Percentiles rank a stretch among this genome's conserved stretches.
phyloP scores from a whole-genome alignment of 257 asterid species.

The Leonotis leonurus region DNA sequence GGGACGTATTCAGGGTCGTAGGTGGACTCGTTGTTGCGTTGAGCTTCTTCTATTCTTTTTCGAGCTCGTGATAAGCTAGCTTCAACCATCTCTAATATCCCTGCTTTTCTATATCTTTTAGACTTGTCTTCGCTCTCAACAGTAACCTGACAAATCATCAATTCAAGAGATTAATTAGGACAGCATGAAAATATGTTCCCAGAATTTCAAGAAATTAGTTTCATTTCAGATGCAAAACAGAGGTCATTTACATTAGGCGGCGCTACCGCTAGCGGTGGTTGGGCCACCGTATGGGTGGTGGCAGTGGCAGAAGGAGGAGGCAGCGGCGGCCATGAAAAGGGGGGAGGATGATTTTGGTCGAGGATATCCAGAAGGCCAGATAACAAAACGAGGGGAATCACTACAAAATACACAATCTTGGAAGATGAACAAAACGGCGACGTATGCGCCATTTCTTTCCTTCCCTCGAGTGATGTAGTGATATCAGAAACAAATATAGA shows the following conservation, averaged over 20 bases:
- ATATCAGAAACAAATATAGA: no score
- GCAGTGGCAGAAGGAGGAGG: not conserved
- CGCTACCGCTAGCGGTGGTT: not conserved
- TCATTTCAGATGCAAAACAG: not conserved
- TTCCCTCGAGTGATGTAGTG: not conserved
- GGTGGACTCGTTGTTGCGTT: conserved; percentile 24
- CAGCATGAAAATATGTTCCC: not conserved
- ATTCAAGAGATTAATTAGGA: not conserved
- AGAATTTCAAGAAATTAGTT: not conserved
- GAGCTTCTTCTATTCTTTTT: conserved; percentile 30
- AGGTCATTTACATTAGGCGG: not conserved
- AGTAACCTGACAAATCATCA: conserved; percentile 3
- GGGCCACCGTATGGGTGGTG: conserved; percentile 4
- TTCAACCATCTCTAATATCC: conserved; percentile 39
- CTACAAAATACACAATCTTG: conserved; percentile 33
- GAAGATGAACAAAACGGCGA: conserved; percentile 23
- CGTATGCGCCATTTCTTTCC: conserved; percentile 22
- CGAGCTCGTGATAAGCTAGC: conserved; percentile 43
- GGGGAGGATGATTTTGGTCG: conserved; percentile 23
- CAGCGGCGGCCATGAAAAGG: conserved; percentile 3
- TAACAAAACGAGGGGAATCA: conserved; percentile 35
- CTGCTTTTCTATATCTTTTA: conserved; percentile 15
- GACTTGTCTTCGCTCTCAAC: not conserved
- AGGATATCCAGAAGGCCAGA: conserved; percentile 25
- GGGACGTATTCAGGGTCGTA: conserved; percentile 49